phyloP scores from a whole-genome alignment of 2,329 filamentous ascomycete species.

The Penicillium sp. region DNA sequence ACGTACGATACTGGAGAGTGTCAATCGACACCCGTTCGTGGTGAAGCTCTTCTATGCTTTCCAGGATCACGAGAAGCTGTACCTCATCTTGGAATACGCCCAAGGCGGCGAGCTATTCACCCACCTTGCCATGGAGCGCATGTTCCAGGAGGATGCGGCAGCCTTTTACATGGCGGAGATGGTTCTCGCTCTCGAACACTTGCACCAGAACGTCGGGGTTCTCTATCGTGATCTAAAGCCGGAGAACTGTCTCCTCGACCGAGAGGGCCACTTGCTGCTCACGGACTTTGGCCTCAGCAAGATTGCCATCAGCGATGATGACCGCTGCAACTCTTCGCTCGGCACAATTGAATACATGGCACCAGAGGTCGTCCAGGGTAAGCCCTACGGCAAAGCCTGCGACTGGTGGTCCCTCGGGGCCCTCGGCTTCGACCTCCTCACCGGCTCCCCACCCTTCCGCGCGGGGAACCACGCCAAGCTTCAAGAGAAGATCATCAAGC shows the following conservation, averaged over 20 bases:
- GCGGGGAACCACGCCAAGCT: slow-evolving; percentile 93
- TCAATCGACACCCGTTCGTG: slow-evolving; percentile 95
- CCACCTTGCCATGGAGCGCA: slow-evolving; percentile 90
- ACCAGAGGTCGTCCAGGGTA: slow-evolving; percentile 86
- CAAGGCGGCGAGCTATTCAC: slow-evolving; percentile 96
- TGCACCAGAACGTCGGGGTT: slow-evolving; percentile 89
- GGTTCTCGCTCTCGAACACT: slow-evolving; percentile 88
- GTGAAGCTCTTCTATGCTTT: slow-evolving; percentile 99
- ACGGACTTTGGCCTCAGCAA: slow-evolving; percentile 98
- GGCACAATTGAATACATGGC: slow-evolving; percentile 99
- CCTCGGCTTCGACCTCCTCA: slow-evolving; percentile 88
- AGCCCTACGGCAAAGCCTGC: slow-evolving; percentile 89
- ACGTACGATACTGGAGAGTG: slow-evolving; percentile 89
- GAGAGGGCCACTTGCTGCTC: slow-evolving; percentile 87
- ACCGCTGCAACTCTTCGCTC: slow-evolving; percentile 82
- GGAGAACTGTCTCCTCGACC: slow-evolving; percentile 92
- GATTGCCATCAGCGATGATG: slow-evolving; percentile 74
- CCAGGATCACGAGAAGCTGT: slow-evolving; percentile 96
- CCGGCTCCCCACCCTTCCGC: slow-evolving; percentile 86
- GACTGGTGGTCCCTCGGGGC: slow-evolving; percentile 99
- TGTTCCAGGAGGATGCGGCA: slow-evolving; percentile 87
- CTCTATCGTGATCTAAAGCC: slow-evolving; percentile 97
- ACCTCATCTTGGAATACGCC: slow-evolving; percentile 95
- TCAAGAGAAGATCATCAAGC: slow-evolving; percentile 91
- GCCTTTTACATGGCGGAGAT: slow-evolving; percentile 99